Conservation (phyloP, 495 filamentous ascomycete genomes). For the Neurospora hispaniola region DNA sequence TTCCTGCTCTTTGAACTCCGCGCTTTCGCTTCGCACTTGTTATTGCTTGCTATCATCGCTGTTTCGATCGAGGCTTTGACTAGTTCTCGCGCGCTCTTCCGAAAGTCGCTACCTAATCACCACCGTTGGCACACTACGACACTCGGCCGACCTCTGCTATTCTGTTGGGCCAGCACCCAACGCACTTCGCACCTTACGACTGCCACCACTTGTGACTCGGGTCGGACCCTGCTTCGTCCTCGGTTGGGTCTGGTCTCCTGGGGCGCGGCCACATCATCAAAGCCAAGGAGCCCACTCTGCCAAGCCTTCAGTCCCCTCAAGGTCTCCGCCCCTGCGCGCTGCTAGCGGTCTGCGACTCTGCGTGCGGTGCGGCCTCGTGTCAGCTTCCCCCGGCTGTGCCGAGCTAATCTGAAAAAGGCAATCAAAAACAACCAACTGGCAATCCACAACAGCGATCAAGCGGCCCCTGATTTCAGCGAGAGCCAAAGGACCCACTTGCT, state of each 20-base stretch:
- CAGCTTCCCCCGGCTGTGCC: background rate
- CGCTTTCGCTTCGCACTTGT: constrained; percentile 18
- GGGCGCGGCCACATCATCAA: constrained; percentile 19
- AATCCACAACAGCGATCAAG: background rate
- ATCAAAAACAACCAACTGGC: background rate
- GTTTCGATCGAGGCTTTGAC: constrained; percentile 21
- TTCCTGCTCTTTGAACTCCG: constrained; percentile 7
- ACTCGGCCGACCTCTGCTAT: background rate
- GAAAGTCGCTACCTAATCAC: constrained; percentile 7
- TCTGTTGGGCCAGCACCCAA: background rate
- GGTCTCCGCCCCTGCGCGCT: background rate
- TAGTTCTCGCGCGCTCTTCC: constrained; percentile 26
- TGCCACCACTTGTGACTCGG: constrained; percentile 12
- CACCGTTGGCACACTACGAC: background rate
- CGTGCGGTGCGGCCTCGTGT: background rate
- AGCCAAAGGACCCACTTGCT: background rate
- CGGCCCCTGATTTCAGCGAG: background rate
- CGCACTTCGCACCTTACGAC: constrained; percentile 2
- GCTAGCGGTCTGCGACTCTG: background rate
- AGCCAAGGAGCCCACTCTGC: background rate
- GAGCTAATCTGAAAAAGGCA: background rate
- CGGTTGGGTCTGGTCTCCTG: constrained; percentile 11
- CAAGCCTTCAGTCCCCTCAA: background rate
- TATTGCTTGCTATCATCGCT: constrained; percentile 9
- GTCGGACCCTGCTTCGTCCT: constrained; percentile 14